Base-by-base conservation (phyloP, 768 basidiomycete genomes). In the Terana coerulea region DNA sequence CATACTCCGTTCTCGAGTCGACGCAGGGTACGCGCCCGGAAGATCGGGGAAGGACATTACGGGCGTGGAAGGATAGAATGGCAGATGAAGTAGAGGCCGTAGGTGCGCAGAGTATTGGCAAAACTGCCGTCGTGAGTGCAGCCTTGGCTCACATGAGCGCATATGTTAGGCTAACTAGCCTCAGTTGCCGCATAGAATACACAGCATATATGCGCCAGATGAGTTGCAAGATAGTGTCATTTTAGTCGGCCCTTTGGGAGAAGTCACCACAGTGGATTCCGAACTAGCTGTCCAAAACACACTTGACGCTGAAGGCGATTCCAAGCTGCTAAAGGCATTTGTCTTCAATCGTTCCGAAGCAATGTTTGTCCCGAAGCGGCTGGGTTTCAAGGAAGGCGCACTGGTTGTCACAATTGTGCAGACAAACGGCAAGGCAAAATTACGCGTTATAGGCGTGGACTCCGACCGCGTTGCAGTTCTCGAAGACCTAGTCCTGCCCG, bases 51-150 rank as follows among this genome's bases (percentile, higher is more conserved):
- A 72, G 77, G 42, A 80, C 77, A 0, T 67, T 88, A 44, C 85
- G 82, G 78, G 69, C 72, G 49, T 86, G 86, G 83, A 75, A 70
- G 57, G 79, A 85, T 59, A 71, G 70, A 51, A 51, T 78, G 3
- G 46, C 57, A 1, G 65, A 63, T 8, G 60, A 53, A 0, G 50
- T 53, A 2, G 44, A 44, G 40, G 41, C 65, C 36, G 51, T 63
- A 57, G 62, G 55, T 59, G 49, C 59, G 55, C 49, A 67, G 60
- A 35, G 67, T 65, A 67, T 75, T 69, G 77, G 72, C 66, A 75
- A 63, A 47, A 62, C 64, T 26, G 61, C 69, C 31, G 61, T 75
- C 56, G 80, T 84, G 61, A 52, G 83, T 73, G 28, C 35, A 40
- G 43, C n/a, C 40, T 37, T 26, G 47, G 35, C 17, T 30, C 14